Conservation (phyloP, 2,329 filamentous ascomycete genomes). For the Dactylellina leptospora region DNA sequence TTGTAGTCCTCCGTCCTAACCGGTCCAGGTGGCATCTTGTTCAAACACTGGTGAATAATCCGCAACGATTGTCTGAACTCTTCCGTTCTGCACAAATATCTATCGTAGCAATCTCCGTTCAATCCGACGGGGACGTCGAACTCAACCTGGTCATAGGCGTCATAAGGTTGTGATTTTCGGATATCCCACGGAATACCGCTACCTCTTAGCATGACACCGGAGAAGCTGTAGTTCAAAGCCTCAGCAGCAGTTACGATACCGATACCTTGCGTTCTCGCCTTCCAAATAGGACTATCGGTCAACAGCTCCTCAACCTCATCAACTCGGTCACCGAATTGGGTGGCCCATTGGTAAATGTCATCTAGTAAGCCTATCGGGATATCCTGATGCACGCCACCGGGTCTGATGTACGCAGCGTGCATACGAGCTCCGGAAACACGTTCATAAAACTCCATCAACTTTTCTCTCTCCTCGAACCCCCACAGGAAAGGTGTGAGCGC, state of each 20-base stretch:
- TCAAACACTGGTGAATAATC: conserved; percentile 98
- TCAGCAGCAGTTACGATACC: conserved; percentile 91
- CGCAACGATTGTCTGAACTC: conserved; percentile 98
- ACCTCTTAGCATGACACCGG: conserved; percentile 96
- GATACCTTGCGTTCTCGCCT: conserved; percentile 86
- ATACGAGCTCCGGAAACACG: conserved; percentile 97
- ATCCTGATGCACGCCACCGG: conserved; percentile 95
- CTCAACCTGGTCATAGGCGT: conserved; percentile 96
- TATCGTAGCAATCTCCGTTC: conserved; percentile 98
- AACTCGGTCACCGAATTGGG: conserved; percentile 96
- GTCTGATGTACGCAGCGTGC: conserved; percentile 95
- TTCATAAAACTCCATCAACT: conserved; percentile 99
- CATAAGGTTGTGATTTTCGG: conserved; percentile 95
- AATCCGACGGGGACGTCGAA: conserved; percentile 97
- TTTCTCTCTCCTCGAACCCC: conserved; percentile 99
- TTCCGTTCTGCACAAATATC: conserved; percentile 99
- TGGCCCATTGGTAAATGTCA: conserved; percentile 99
- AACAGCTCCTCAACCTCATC: conserved; percentile 99
- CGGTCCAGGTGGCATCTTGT: conserved; percentile 96
- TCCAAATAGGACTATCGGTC: conserved; percentile 99
- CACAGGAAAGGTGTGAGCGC: conserved; percentile 97
- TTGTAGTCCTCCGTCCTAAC: conserved; percentile 99
- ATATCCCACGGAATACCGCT: conserved; percentile 96
- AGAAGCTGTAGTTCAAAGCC: conserved; percentile 96
- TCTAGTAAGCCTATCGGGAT: conserved; percentile 91